A percentile compares a stretch with the other conserved stretches of the same genome.
These are phyloP conservation scores for Talaromyces sp. DNA, from an alignment of 2,329 filamentous ascomycete genomes.

Conservation along the genomic window DNA sequence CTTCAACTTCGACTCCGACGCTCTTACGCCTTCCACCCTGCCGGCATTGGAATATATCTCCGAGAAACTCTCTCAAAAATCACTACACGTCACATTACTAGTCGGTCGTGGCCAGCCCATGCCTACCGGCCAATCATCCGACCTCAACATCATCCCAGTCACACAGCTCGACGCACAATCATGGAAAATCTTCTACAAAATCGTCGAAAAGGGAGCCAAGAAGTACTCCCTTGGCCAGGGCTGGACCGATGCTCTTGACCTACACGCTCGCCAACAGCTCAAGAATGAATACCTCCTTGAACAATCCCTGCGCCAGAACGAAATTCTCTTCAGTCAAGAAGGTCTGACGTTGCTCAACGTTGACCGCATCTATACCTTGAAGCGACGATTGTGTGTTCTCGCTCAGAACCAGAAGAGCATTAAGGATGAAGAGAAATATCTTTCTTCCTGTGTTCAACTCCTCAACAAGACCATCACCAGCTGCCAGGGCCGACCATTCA, in stretches of 20 bases:
- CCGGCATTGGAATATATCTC: conserved; percentile 43
- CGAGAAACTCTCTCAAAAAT: conserved; percentile 37
- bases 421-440: conserved; percentile 29
- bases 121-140: conserved; percentile 37
- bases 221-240: conserved; percentile 38
- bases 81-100: conserved; percentile 40
- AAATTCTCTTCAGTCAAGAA: conserved; percentile 44
- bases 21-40: conserved; percentile 34
- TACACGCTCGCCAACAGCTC: conserved; percentile 27
- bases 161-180: conserved; percentile 30
- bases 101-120: conserved; percentile 39
- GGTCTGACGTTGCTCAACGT: conserved; percentile 44
- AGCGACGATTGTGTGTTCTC: conserved; percentile 40
- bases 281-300: conserved; percentile 41
- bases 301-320: conserved; percentile 44
- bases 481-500: conserved; percentile 42
- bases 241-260: conserved; percentile 36
- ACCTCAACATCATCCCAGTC: conserved; percentile 39
- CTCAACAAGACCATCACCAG: conserved; percentile 40
- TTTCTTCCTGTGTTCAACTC: conserved; percentile 39
- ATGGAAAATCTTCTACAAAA: conserved; percentile 32
- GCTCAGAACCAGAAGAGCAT: conserved; percentile 19
- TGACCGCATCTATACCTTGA: conserved; percentile 46
- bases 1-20: conserved; percentile 38
- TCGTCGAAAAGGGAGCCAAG: conserved; percentile 34